Percentiles rank a stretch among this genome's conserved stretches.
These are phyloP conservation scores for Helotiales sp. DNA, from an alignment of 2,329 filamentous ascomycete species.

Conservation along the genomic window DNA sequence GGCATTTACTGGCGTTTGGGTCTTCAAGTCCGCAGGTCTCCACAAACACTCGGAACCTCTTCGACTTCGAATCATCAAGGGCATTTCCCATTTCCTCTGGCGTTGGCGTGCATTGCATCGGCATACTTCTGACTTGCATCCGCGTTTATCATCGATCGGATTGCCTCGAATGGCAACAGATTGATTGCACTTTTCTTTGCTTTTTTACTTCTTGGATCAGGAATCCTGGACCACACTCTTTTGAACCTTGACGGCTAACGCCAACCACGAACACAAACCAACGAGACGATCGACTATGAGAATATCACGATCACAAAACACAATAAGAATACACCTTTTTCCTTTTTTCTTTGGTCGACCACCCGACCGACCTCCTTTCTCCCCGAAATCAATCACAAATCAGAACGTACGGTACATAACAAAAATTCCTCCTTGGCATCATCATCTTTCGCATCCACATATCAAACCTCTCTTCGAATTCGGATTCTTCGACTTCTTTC, in stretches of 20 bases:
- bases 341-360: conserved; percentile 4
- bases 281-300: conserved; percentile 27
- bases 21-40: conserved; percentile 18
- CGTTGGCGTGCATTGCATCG: conserved; percentile 33
- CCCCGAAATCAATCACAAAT: conserved; percentile 4
- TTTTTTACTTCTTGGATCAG: conserved; percentile 32
- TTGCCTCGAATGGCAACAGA: conserved; percentile 19
- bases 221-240: conserved; percentile 33
- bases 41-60: conserved; percentile 19
- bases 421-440: not conserved
- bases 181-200: conserved; percentile 1
- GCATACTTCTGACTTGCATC: conserved; percentile 31
- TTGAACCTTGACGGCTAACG: conserved; percentile 19
- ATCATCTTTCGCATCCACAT: not conserved
- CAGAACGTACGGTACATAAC: conserved; percentile 7
- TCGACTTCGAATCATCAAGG: conserved; percentile 25
- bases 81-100: conserved; percentile 27
- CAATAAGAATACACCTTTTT: conserved; percentile 3
- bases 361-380: conserved; percentile 5
- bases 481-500: not conserved
- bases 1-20: conserved; percentile 29
- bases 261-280: conserved; percentile 22
- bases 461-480: too few species aligned
- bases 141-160: conserved; percentile 16
- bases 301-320: conserved; percentile 25